Percentiles rank a stretch among this genome's conserved stretches.
phyloP scores from a whole-genome alignment of 2,329 filamentous ascomycete genomes.

The Trichoderma breve region DNA sequence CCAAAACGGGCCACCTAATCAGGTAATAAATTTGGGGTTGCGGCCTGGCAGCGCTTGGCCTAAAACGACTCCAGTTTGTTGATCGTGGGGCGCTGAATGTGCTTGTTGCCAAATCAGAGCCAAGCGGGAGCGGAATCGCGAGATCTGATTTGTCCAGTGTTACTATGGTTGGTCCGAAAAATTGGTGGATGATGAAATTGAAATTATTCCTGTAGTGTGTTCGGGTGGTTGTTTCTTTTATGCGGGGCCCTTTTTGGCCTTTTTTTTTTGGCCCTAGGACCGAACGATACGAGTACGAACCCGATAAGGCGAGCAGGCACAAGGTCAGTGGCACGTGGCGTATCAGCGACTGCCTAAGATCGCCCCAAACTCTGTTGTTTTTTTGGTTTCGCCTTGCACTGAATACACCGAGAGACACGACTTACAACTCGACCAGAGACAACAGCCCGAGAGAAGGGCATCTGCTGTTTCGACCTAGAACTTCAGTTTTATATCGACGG shows the following conservation, averaged over 20 bases:
- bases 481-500: not conserved
- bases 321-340: slow-evolving; percentile 10
- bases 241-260: not conserved
- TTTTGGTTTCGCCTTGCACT: not conserved
- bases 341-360: not conserved
- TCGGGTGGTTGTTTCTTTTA: not conserved
- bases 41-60: not conserved
- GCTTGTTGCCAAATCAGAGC: not conserved
- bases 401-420: not conserved
- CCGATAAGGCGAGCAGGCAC: slow-evolving; percentile 14
- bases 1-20: slow-evolving; percentile 4
- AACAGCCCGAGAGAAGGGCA: not conserved
- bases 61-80: not conserved
- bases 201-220: not conserved
- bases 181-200: slow-evolving; percentile 11
- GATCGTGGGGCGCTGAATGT: not conserved
- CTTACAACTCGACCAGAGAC: not conserved
- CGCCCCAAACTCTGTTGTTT: not conserved
- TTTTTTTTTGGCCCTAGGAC: not conserved
- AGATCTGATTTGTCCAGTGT: slow-evolving; percentile 1
- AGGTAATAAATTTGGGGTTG: slow-evolving; percentile 11
- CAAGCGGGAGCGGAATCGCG: not conserved
- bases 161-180: not conserved
- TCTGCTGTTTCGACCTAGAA: not conserved
- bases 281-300: slow-evolving; percentile 16